Evolutionary conservation across 2,329 filamentous ascomycete species (phyloP).

Genomic region (Cryphonectria radicalis): DNA sequence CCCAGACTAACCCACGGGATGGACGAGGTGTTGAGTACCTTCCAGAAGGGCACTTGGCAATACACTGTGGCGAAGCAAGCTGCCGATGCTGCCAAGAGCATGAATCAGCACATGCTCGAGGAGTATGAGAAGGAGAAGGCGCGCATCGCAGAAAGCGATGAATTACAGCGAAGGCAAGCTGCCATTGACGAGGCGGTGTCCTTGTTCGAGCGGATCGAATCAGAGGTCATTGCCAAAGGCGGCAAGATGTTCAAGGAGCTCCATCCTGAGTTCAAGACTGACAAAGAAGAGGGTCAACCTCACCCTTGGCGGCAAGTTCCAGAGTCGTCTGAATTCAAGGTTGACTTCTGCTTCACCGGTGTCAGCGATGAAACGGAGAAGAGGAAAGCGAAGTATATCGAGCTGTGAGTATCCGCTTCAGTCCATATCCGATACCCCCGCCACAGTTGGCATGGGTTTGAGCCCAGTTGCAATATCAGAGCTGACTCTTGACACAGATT

Average conservation of each 20-base stretch:
- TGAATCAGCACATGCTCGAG: constrained; percentile 40
- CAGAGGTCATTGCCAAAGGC: constrained; percentile 56
- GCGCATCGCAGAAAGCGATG: constrained; percentile 37
- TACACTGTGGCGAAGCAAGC: constrained; percentile 56
- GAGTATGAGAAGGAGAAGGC: constrained; percentile 42
- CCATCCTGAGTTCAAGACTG: constrained; percentile 55
- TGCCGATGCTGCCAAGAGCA: constrained; percentile 40
- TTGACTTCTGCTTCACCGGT: constrained; percentile 55
- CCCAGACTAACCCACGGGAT: constrained; percentile 37
- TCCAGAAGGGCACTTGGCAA: constrained; percentile 62
- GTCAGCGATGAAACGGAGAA: constrained; percentile 60
- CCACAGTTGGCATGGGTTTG: background rate
- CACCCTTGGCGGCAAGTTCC: constrained; percentile 23
- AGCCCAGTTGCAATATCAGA: background rate
- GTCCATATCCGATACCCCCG: background rate
- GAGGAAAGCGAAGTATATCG: constrained; percentile 62
- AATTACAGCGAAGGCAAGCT: constrained; percentile 55
- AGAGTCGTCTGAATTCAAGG: constrained; percentile 47
- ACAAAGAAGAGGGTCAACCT: constrained; percentile 22
- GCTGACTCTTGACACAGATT: constrained; percentile 53
- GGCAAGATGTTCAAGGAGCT: constrained; percentile 71
- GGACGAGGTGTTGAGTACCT: constrained; percentile 58
- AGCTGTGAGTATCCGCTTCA: constrained; percentile 53
- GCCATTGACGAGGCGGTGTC: constrained; percentile 56
- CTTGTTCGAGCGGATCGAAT: constrained; percentile 60